Percentiles rank a stretch among this genome's conserved stretches.
phyloP scores from a whole-genome alignment of 2,329 filamentous ascomycete species.

The Pseudogymnoascus sp. region DNA sequence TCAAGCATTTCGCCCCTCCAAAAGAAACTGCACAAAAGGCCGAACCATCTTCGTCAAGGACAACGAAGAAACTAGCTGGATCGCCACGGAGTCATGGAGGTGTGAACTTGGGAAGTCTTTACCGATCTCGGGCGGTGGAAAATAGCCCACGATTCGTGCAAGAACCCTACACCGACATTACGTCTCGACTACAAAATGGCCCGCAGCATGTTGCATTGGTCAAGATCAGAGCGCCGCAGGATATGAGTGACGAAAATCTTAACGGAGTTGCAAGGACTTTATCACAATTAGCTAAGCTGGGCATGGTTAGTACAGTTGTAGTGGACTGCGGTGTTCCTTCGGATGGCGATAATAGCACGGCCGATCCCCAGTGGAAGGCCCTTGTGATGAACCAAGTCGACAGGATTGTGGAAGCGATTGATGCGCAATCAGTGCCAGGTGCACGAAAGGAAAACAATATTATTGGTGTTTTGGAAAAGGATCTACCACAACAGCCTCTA shows the following conservation, averaged over 20 bases:
- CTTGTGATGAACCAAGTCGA: constrained; percentile 55
- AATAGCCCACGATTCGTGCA: constrained; percentile 52
- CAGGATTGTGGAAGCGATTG: constrained; percentile 66
- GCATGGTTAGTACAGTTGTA: constrained; percentile 73
- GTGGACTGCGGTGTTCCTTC: constrained; percentile 55
- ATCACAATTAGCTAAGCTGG: constrained; percentile 72
- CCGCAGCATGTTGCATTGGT: constrained; percentile 71
- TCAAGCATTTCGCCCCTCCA: constrained; percentile 67
- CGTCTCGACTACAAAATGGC: constrained; percentile 22
- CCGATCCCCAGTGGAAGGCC: constrained; percentile 31
- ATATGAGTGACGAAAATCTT: constrained; percentile 59
- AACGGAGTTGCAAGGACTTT: constrained; percentile 74
- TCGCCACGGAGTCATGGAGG: constrained; percentile 28
- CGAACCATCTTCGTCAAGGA: constrained; percentile 24
- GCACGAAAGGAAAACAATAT: constrained; percentile 56
- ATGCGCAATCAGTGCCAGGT: constrained; percentile 57
- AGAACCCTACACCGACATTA: constrained; percentile 30
- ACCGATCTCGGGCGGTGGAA: constrained; percentile 48
- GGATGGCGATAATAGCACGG: constrained; percentile 19
- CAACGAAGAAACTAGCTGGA: constrained; percentile 2
- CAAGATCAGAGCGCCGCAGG: constrained; percentile 69
- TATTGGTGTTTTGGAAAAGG: constrained; percentile 27
- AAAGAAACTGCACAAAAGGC: constrained; percentile 26
- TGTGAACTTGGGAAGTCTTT: constrained; percentile 54
- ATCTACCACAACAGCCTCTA: not conserved